Conservation (phyloP, 2,329 filamentous ascomycete genomes). For the Eurotiales sp. region DNA sequence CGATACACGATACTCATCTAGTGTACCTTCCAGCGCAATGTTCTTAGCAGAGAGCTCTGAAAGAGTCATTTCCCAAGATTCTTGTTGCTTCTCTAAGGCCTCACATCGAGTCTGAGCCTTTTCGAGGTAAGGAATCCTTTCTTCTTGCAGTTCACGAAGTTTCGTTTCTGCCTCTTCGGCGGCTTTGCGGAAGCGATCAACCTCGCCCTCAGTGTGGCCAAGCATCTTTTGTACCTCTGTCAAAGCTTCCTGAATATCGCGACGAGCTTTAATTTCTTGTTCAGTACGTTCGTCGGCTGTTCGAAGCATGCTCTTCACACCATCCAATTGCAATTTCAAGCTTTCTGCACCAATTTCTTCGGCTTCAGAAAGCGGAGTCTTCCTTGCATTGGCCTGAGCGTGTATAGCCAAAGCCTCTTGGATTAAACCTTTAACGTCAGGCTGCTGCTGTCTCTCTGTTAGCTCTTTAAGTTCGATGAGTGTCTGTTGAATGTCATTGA, state of each 20-base stretch:
- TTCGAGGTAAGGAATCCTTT: slow-evolving; percentile 65
- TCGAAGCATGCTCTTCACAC: slow-evolving; percentile 66
- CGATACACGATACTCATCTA: slow-evolving; percentile 62
- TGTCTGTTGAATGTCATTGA: slow-evolving; percentile 36
- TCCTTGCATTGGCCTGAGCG: slow-evolving; percentile 47
- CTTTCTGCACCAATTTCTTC: slow-evolving; percentile 50
- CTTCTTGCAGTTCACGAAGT: slow-evolving; percentile 63
- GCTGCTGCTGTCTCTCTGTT: slow-evolving; percentile 24
- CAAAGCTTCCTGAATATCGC: slow-evolving; percentile 67
- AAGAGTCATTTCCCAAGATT: slow-evolving; percentile 50
- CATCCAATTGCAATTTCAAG: slow-evolving; percentile 56
- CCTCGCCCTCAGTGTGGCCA: slow-evolving; percentile 60
- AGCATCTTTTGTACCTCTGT: slow-evolving; percentile 69
- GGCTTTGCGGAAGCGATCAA: slow-evolving; percentile 44
- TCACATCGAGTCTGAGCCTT: slow-evolving; percentile 61
- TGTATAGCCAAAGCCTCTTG: slow-evolving; percentile 56
- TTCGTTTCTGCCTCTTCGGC: slow-evolving; percentile 62
- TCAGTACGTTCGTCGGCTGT: slow-evolving; percentile 62
- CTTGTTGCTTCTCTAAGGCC: slow-evolving; percentile 66
- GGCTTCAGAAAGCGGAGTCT: slow-evolving; percentile 35
- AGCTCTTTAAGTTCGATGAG: slow-evolving; percentile 31
- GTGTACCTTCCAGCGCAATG: slow-evolving; percentile 56
- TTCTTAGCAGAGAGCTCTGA: slow-evolving; percentile 57
- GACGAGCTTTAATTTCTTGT: slow-evolving; percentile 59
- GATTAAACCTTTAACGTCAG: slow-evolving; percentile 60